Evolutionary conservation across 441 rosid genomes (phyloP).

Genomic region (Macaranga tanarius): DNA sequence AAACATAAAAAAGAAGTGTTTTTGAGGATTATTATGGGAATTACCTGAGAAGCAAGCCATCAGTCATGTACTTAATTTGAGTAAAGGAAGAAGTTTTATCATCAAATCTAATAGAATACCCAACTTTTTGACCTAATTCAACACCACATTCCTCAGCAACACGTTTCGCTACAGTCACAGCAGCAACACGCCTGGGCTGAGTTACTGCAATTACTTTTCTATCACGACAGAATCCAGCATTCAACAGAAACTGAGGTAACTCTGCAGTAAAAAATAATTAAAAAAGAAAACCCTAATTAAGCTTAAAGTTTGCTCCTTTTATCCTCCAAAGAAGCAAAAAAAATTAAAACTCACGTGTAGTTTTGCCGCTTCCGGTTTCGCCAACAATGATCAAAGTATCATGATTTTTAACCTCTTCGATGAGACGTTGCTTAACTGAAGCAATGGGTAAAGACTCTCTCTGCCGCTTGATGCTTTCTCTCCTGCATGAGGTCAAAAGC

Average conservation of each 20-base stretch:
- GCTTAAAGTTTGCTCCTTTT: not conserved
- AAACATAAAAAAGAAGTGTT: too few species aligned
- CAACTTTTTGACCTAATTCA: conserved; percentile 73
- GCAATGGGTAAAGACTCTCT: conserved; percentile 86
- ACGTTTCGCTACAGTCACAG: conserved; percentile 79
- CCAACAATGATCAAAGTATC: conserved; percentile 76
- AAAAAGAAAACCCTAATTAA: conserved; percentile 8
- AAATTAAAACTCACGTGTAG: conserved; percentile 70
- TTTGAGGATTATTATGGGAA: not conserved
- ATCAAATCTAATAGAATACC: conserved; percentile 86
- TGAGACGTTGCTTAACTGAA: conserved; percentile 65
- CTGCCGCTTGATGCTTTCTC: conserved; percentile 50
- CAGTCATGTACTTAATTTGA: conserved; percentile 90
- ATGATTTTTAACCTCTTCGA: conserved; percentile 61
- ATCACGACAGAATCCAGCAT: conserved; percentile 70
- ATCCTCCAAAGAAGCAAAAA: not conserved
- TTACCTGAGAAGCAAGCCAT: conserved; percentile 83
- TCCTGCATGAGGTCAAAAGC: conserved; percentile 37
- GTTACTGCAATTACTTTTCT: conserved; percentile 78
- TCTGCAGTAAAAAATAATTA: conserved; percentile 37
- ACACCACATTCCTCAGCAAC: conserved; percentile 89
- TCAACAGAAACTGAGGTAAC: conserved; percentile 75
- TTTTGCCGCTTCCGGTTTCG: conserved; percentile 96
- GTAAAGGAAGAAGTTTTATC: conserved; percentile 66
- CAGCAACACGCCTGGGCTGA: conserved; percentile 95